These are phyloP conservation scores for Agrocybe pediades DNA, from an alignment of 768 basidiomycete species.

Conservation along the genomic window DNA sequence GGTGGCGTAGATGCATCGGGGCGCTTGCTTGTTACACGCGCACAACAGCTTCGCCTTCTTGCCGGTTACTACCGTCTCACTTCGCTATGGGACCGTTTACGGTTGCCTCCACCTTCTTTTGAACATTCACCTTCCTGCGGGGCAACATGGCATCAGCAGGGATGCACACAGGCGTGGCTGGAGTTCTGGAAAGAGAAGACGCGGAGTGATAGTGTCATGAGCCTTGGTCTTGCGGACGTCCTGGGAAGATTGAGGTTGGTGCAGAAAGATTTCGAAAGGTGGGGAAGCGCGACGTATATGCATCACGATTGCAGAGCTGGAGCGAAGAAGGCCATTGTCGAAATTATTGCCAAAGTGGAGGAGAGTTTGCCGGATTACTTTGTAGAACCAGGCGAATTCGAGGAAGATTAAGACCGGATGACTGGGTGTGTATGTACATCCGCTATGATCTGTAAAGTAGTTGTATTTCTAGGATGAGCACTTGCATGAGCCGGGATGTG, in stretches of 20 bases:
- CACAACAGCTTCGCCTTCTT: conserved; percentile 67
- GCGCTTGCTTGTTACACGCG: conserved; percentile 51
- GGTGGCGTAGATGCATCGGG: conserved; percentile 25
- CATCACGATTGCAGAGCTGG: conserved; percentile 69
- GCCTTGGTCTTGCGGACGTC: conserved; percentile 64
- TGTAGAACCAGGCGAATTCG: conserved; percentile 30
- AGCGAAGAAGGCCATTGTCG: conserved; percentile 58
- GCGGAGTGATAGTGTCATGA: conserved; percentile 58
- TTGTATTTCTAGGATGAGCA: not conserved
- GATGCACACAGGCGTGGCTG: conserved; percentile 71
- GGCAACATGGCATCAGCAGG: conserved; percentile 72
- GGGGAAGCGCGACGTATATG: conserved; percentile 78
- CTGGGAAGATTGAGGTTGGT: conserved; percentile 64
- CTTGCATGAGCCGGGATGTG: not conserved
- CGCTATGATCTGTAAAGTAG: not conserved
- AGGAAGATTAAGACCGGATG: conserved; percentile 10
- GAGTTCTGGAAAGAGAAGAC: conserved; percentile 84
- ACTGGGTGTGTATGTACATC: not conserved
- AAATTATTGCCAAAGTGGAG: conserved; percentile 56
- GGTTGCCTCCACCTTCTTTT: conserved; percentile 57
- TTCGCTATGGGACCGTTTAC: conserved; percentile 64
- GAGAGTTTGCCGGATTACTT: conserved; percentile 69
- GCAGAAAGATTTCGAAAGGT: conserved; percentile 67
- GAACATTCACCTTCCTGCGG: conserved; percentile 66
- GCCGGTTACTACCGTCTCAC: conserved; percentile 73